A percentile compares a stretch with the other conserved stretches of the same genome.
Conservation (phyloP, 345 rosid species). For the Linum lewisii region DNA sequence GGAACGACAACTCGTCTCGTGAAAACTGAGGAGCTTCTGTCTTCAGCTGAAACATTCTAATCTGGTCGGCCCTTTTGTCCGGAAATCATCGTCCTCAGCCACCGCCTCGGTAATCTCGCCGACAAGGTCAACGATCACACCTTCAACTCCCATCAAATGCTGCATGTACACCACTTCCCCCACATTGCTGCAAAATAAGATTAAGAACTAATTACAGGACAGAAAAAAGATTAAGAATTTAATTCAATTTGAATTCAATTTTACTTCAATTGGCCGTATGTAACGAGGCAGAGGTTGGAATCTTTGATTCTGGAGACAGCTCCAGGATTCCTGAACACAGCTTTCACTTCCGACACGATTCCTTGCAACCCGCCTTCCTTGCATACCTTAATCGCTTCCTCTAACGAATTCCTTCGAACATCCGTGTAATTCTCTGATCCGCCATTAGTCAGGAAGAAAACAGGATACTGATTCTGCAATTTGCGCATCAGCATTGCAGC, state of each 20-base stretch:
- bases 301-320: conserved; percentile 16
- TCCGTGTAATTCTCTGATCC: conserved; percentile 18
- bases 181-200: conserved; percentile 11
- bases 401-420: conserved; percentile 21
- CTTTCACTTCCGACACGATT: conserved; percentile 21
- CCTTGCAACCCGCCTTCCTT: conserved; percentile 22
- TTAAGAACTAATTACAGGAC: neutral
- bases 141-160: conserved; percentile 18
- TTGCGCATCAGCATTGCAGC: conserved; percentile 22
- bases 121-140: conserved; percentile 21
- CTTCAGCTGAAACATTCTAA: conserved; percentile 1
- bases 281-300: conserved; percentile 13
- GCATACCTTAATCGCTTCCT: conserved; percentile 21
- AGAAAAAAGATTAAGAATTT: neutral
- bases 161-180: conserved; percentile 18
- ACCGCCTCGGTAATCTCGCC: conserved; percentile 16
- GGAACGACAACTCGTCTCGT: conserved; percentile 3
- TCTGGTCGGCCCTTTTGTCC: neutral
- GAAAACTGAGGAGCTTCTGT: conserved; percentile 2
- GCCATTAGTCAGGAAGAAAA: conserved; percentile 24
- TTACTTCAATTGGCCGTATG: conserved; percentile 22
- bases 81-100: neutral
- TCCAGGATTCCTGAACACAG: conserved; percentile 20
- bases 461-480: conserved; percentile 18
- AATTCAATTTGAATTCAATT: neutral